Evolutionary conservation across 2,329 filamentous ascomycete species (phyloP).

Genomic region (Penicillium sclerotigenum): DNA sequence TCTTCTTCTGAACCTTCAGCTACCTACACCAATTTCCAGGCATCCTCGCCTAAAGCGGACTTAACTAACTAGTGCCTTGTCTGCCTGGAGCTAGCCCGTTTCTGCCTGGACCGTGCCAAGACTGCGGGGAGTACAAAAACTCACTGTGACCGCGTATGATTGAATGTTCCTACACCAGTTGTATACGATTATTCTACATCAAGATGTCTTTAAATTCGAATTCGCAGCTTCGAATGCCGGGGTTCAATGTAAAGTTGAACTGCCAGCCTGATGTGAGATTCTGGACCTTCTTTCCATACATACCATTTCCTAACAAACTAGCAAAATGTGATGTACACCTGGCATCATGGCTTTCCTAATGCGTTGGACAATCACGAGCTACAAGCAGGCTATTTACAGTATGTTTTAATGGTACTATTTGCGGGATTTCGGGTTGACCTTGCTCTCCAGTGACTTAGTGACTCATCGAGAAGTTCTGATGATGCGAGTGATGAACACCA

Average conservation of each 20-base stretch:
- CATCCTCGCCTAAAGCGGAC: not conserved
- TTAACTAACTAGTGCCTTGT: not conserved
- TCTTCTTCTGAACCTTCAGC: too few species aligned
- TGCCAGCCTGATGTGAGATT: not conserved
- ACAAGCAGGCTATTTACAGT: not conserved
- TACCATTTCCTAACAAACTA: not conserved
- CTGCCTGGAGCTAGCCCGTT: not conserved
- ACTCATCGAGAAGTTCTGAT: conserved; percentile 38
- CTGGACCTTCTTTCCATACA: not conserved
- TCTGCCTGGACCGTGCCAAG: not conserved
- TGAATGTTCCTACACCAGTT: not conserved
- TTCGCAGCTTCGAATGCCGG: not conserved
- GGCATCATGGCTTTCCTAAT: not conserved
- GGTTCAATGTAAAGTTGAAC: not conserved
- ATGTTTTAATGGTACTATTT: not conserved
- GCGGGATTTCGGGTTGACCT: not conserved
- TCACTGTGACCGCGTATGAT: not conserved
- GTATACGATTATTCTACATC: too few species aligned
- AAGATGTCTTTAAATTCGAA: not conserved
- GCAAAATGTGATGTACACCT: not conserved
- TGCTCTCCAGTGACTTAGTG: not conserved
- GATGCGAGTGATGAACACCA: conserved; percentile 41
- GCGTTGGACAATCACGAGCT: not conserved
- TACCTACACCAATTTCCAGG: not conserved
- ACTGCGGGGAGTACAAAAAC: not conserved